Base-by-base conservation (phyloP, 2,329 filamentous ascomycete genomes). In the Xylaria sp. region DNA sequence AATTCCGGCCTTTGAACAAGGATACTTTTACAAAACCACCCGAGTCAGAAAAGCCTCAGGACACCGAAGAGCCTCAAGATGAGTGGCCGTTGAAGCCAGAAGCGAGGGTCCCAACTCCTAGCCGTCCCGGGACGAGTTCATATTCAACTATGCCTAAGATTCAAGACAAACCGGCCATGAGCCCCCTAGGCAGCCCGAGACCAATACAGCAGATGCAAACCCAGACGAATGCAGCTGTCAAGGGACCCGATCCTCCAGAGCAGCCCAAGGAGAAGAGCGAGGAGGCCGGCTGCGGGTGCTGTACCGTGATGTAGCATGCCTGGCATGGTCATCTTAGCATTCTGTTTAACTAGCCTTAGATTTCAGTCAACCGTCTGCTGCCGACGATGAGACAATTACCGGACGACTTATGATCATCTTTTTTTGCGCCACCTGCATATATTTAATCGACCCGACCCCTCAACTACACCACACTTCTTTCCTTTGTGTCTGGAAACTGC, bases 1-100 rank as follows among this genome's bases (percentile, higher is more conserved):
- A 97, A 68, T 96, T 98, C 81, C 89, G 92, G 19, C 91, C 94
- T 5, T 83, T 98, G 70, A 96, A 92, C 45, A 88, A 92, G 57
- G 88, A 92, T 54, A 80, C 82, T 3, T 83, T 87, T 71, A 75
- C 81, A 42, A 82, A 78, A 67, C 84, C 83, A 1, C 82, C 85
- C 4, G 84, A 83, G 60, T 34, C 72, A 21, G 79, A 75, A n/a
- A 79, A 79, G 57, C 83, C 82, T 1, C 82, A 83, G 12, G 83
- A 84, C 60, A 39, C 70, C n/a, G 79, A 76, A 27, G 78, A 79
- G 39, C 74, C 72, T 42, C 75, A 77, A 53, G 79, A 82, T n/a
- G 87, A 90, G 69, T 91, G 89, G 89, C 89, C 89, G 1, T 78
- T 91, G 27, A 86, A 82, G 66, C 75, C 80, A 1, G 82, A 84